These are phyloP conservation scores for Haplosporangium gracile DNA, from an alignment of 192 early-diverging fungal genomes.

Conservation along the genomic window DNA sequence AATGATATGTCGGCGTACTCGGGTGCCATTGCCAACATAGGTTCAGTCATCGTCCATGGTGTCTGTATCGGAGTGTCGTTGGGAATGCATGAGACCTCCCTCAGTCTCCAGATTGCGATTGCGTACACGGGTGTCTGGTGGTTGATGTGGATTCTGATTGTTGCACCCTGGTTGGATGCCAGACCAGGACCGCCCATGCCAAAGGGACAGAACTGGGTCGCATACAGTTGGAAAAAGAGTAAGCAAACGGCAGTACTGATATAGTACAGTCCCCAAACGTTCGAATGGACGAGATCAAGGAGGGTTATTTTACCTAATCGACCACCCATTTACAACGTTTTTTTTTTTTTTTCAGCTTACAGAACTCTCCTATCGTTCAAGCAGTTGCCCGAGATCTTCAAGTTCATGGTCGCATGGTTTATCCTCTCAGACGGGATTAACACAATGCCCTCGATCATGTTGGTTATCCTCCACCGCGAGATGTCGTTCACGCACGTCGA, in stretches of 20 bases:
- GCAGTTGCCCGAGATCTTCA: conserved; percentile 61
- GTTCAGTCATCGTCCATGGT: conserved; percentile 12
- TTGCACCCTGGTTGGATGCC: conserved; percentile 32
- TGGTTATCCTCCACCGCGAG: conserved; percentile 68
- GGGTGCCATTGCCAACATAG: conserved; percentile 8
- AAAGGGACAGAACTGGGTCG: conserved; percentile 50
- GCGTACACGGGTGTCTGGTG: conserved; percentile 61
- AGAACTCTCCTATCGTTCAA: conserved; percentile 56
- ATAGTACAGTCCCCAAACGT: too few species aligned
- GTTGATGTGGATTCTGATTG: conserved; percentile 45
- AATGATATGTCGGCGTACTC: conserved; percentile 43
- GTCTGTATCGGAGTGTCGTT: conserved; percentile 16
- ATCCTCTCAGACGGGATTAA: conserved; percentile 72
- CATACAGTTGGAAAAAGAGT: conserved; percentile 44
- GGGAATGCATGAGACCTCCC: neutral
- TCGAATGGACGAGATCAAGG: too few species aligned
- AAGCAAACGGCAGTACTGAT: neutral
- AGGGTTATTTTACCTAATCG: neutral
- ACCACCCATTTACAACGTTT: neutral
- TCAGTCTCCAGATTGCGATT: conserved; percentile 48
- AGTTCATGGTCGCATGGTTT: conserved; percentile 75
- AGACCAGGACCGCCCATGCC: conserved; percentile 59
- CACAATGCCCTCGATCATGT: conserved; percentile 62
- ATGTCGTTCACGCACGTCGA: conserved; percentile 62
- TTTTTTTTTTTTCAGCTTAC: conserved; percentile 31